Evolutionary conservation across 2,329 filamentous ascomycete species (phyloP).

Genomic region (Ophiocordyceps unilateralis): DNA sequence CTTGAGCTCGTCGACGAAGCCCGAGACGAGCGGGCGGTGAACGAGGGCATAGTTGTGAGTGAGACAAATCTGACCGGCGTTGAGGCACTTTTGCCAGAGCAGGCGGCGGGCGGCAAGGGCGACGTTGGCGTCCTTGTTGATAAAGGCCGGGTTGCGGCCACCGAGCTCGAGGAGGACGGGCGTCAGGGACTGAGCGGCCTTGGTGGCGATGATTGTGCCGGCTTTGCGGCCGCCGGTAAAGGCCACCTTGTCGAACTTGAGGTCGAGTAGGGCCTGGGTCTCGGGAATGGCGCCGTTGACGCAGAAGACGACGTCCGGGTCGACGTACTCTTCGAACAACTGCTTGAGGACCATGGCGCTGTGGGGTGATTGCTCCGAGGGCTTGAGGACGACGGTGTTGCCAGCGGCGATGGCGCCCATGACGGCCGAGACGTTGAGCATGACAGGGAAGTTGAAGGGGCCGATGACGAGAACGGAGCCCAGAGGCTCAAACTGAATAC

Average conservation of each 20-base stretch:
- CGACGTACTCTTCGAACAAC: slow-evolving; percentile 59
- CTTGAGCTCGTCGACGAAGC: slow-evolving; percentile 61
- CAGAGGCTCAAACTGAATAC: slow-evolving; percentile 72
- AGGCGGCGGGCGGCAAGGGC: slow-evolving; percentile 67
- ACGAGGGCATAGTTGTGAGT: slow-evolving; percentile 85
- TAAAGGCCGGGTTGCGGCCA: slow-evolving; percentile 78
- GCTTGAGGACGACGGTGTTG: slow-evolving; percentile 81
- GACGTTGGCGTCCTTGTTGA: slow-evolving; percentile 70
- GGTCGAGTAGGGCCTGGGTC: slow-evolving; percentile 63
- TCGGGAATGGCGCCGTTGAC: slow-evolving; percentile 71
- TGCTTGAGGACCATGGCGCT: slow-evolving; percentile 66
- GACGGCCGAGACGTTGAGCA: slow-evolving; percentile 60
- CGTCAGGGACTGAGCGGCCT: slow-evolving; percentile 76
- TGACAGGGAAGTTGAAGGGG: slow-evolving; percentile 86
- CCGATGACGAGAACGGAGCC: slow-evolving; percentile 75
- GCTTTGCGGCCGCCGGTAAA: slow-evolving; percentile 73
- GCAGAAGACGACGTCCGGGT: slow-evolving; percentile 56
- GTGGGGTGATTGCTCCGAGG: slow-evolving; percentile 64
- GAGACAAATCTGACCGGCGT: slow-evolving; percentile 82
- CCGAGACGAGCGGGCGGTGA: slow-evolving; percentile 53
- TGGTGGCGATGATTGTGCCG: slow-evolving; percentile 75
- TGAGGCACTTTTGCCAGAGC: slow-evolving; percentile 75
- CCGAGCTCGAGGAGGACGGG: slow-evolving; percentile 83
- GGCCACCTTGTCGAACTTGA: slow-evolving; percentile 97
- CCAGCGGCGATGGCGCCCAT: slow-evolving; percentile 86